phyloP scores from a whole-genome alignment of 2,329 filamentous ascomycete genomes.

The Fusarium xyrophilum region DNA sequence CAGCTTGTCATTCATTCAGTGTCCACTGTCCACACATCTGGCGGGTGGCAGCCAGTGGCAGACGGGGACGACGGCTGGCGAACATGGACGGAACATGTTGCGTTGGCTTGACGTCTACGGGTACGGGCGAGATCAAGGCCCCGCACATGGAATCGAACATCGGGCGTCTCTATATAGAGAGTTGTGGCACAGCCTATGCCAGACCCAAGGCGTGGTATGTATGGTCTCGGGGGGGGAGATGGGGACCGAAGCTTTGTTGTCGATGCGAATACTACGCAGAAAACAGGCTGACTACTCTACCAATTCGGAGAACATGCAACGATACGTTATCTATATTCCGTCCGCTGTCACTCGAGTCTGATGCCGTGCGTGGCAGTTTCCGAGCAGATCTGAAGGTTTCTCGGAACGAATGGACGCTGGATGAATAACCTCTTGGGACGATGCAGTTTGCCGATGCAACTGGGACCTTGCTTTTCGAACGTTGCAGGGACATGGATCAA shows the following conservation, averaged over 20 bases:
- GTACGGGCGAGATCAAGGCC: not conserved
- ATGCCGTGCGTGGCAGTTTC: not conserved
- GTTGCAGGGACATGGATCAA: not conserved
- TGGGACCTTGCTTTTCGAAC: not conserved
- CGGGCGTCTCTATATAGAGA: not conserved
- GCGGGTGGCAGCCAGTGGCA: slow-evolving; percentile 17
- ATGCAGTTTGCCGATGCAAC: slow-evolving; percentile 13
- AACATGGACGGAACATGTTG: slow-evolving; percentile 5
- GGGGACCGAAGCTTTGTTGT: slow-evolving; percentile 6
- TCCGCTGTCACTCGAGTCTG: not conserved
- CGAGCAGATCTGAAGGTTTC: not conserved
- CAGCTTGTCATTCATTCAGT: slow-evolving; percentile 6
- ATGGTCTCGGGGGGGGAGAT: not conserved
- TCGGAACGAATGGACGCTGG: not conserved
- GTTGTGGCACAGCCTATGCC: slow-evolving; percentile 20
- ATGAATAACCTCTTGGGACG: slow-evolving; percentile 6
- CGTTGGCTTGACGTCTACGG: slow-evolving; percentile 1
- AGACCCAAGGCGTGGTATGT: not conserved
- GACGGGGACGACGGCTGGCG: not conserved
- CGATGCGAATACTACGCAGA: not conserved
- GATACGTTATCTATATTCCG: not conserved
- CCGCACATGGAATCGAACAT: not conserved
- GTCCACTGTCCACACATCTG: slow-evolving; percentile 10
- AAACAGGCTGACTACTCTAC: slow-evolving; percentile 3
- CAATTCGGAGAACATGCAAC: not conserved